Evolutionary conservation across 108 stramenopile genomes (phyloP).

Genomic region (Parmales sp.): DNA sequence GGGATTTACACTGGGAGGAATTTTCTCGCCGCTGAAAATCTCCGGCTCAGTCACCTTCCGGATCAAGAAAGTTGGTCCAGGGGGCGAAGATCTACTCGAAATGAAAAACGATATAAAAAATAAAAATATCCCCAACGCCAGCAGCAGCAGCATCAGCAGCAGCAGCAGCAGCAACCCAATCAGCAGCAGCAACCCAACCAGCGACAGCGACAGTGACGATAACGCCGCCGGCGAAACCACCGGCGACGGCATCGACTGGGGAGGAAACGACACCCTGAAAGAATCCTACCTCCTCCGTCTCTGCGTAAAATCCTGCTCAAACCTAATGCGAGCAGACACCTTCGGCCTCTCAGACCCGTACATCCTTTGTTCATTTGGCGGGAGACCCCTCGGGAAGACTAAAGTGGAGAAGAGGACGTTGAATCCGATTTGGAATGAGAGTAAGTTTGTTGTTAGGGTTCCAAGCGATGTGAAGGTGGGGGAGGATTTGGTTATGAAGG

Average conservation of each 20-base stretch:
- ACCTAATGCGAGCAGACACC: neutral
- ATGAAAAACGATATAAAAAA: too few species aligned
- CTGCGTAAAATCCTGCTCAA: neutral
- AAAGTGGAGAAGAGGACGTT: neutral
- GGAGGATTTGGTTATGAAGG: neutral
- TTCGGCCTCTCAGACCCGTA: neutral
- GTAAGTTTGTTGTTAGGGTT: constrained; percentile 2
- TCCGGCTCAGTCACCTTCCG: too few species aligned
- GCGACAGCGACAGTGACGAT: too few species aligned
- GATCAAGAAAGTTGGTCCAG: neutral
- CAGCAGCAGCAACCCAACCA: too few species aligned
- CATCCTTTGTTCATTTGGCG: neutral
- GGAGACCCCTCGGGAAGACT: constrained; percentile 1
- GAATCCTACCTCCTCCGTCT: too few species aligned
- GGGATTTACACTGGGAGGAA: neutral
- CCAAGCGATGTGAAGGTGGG: neutral
- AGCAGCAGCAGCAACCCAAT: too few species aligned
- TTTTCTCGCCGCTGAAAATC: too few species aligned
- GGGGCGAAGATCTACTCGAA: constrained; percentile 1
- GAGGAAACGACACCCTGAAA: too few species aligned
- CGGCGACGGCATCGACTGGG: too few species aligned
- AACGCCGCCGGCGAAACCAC: neutral
- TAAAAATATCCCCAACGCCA: too few species aligned
- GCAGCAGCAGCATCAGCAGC: too few species aligned
- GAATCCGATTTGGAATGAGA: constrained; percentile 1